phyloP scores from a whole-genome alignment of 805 yeast species.

The Candida silvicultrix region DNA sequence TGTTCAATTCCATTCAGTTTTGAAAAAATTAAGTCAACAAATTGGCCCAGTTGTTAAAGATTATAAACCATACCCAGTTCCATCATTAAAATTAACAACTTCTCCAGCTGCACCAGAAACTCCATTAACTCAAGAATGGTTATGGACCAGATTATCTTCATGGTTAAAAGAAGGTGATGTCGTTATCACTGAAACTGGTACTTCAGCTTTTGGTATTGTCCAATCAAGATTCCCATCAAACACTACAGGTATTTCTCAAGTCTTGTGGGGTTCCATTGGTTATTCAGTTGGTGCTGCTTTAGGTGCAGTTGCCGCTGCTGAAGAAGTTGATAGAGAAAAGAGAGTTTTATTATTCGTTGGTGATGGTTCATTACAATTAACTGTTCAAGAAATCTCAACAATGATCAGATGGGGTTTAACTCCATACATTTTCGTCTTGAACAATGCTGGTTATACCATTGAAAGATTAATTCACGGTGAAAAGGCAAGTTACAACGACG shows the following conservation, averaged over 20 bases:
- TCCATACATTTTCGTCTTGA: constrained; percentile 64
- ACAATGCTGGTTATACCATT: constrained; percentile 71
- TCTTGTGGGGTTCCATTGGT: constrained; percentile 73
- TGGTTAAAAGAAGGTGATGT: constrained; percentile 65
- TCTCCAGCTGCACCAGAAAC: constrained; percentile 37
- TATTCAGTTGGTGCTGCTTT: constrained; percentile 60
- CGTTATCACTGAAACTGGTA: constrained; percentile 67
- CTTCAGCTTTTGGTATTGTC: constrained; percentile 67
- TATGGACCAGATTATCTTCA: constrained; percentile 58
- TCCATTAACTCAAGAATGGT: constrained; percentile 57
- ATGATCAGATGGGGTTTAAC: constrained; percentile 60
- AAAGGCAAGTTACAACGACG: constrained; percentile 56
- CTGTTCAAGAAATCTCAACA: constrained; percentile 69
- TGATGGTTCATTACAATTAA: constrained; percentile 71
- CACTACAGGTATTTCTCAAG: constrained; percentile 65
- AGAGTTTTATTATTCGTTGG: constrained; percentile 67
- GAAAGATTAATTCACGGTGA: constrained; percentile 71
- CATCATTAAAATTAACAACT: constrained; percentile 40
- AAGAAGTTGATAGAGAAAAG: constrained; percentile 52
- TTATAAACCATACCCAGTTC: constrained; percentile 50
- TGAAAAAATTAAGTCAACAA: constrained; percentile 34
- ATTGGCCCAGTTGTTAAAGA: constrained; percentile 32
- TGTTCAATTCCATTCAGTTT: constrained; percentile 59
- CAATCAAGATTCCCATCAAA: constrained; percentile 59
- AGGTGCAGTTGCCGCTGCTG: constrained; percentile 66